These are phyloP conservation scores for Cladosporium halotolerans DNA, from an alignment of 2,329 filamentous ascomycete genomes.

Conservation along the genomic window DNA sequence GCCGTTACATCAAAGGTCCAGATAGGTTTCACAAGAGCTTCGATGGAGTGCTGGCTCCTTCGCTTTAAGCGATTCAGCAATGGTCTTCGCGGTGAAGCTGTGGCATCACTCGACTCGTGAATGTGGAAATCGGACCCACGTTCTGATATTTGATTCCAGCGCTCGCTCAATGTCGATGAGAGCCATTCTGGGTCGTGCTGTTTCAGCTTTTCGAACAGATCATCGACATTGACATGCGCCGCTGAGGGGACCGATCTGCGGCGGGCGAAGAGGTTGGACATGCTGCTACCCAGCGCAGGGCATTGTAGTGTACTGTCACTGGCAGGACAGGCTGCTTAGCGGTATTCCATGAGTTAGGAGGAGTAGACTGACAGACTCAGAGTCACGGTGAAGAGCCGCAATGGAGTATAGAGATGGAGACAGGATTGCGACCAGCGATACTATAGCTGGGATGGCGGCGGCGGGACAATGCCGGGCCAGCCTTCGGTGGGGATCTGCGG, in stretches of 20 bases:
- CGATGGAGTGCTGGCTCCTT: not conserved
- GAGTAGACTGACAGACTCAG: too few relatives aligned
- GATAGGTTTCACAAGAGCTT: not conserved
- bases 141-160: not conserved
- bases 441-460: too few relatives aligned
- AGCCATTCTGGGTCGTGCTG: conserved; percentile 15
- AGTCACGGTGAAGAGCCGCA: too few relatives aligned
- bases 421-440: too few relatives aligned
- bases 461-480: too few relatives aligned
- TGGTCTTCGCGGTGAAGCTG: not conserved
- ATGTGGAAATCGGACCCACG: not conserved
- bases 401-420: too few relatives aligned
- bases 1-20: conserved; percentile 9
- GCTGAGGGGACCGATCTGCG: not conserved
- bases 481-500: too few relatives aligned
- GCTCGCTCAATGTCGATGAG: conserved; percentile 5
- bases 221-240: conserved; percentile 1
- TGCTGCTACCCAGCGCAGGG: not conserved
- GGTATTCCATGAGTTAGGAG: too few relatives aligned
- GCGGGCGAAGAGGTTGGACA: not conserved
- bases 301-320: not conserved
- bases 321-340: too few relatives aligned
- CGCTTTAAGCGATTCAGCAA: not conserved
- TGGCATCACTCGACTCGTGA: not conserved
- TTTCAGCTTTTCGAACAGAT: conserved; percentile 10